phyloP scores from a whole-genome alignment of 2,329 filamentous ascomycete species.

The Blastomyces percursus region DNA sequence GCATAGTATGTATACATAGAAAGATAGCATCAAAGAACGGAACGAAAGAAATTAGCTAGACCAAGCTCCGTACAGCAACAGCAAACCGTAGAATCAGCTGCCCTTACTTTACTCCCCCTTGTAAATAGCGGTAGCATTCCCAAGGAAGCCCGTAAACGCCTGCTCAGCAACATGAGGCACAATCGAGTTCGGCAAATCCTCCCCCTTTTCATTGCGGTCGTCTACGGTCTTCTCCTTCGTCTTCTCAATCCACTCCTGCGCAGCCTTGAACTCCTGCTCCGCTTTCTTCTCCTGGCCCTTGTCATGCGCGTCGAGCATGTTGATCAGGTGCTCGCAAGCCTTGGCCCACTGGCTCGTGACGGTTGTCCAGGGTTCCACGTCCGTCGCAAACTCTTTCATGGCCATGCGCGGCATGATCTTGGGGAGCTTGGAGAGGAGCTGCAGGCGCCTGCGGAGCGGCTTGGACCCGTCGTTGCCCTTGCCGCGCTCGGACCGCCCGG shows the following conservation, averaged over 20 bases:
- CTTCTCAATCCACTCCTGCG: conserved; percentile 12
- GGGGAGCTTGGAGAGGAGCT: neutral
- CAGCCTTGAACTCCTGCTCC: conserved; percentile 13
- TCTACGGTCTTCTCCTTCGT: neutral
- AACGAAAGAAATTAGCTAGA: neutral
- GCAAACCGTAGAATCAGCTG: neutral
- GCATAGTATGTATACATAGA: neutral
- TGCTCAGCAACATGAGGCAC: conserved; percentile 2
- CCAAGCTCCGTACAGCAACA: too few species aligned
- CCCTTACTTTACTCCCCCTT: neutral
- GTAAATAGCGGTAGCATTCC: conserved; percentile 6
- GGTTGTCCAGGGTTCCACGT: conserved; percentile 15
- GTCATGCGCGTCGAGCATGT: conserved; percentile 14
- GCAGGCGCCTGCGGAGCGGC: neutral
- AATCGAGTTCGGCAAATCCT: conserved; percentile 8
- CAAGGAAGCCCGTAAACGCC: conserved; percentile 4
- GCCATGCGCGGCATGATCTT: neutral
- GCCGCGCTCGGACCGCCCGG: conserved; percentile 1
- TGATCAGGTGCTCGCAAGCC: conserved; percentile 16
- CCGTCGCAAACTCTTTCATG: neutral
- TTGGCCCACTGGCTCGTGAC: conserved; percentile 16
- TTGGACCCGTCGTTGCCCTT: neutral
- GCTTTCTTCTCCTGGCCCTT: conserved; percentile 12
- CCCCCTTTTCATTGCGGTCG: neutral
- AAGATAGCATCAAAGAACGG: neutral